Percentiles rank a stretch among this genome's conserved stretches.
Conservation (phyloP, 306 rosid genomes). For the Astragalus membranaceus region DNA sequence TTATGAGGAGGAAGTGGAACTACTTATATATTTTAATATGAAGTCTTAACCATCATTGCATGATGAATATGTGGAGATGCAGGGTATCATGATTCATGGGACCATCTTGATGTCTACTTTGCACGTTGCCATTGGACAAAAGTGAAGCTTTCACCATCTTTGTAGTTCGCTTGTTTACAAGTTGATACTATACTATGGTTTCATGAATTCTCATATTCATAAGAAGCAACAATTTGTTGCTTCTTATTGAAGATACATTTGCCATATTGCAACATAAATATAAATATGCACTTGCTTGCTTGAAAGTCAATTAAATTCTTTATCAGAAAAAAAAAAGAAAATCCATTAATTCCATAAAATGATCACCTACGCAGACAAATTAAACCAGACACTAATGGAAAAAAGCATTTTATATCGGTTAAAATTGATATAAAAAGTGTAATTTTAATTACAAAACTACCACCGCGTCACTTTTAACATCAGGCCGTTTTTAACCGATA, state of each 20-base stretch:
- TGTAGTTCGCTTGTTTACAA: neutral
- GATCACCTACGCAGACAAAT: no score
- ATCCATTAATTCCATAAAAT: no score
- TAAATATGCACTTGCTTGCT: neutral
- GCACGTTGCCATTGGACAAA: constrained; percentile 21
- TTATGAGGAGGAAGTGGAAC: constrained; percentile 27
- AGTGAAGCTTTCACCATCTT: neutral
- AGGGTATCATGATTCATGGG: constrained; percentile 12
- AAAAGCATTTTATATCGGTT: no score
- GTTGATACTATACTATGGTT: neutral
- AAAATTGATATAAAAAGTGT: no score
- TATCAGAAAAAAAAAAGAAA: no score
- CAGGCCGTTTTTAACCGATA: no score
- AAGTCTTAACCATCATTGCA: constrained; percentile 17
- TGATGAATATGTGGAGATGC: constrained; percentile 4
- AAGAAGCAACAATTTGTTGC: neutral
- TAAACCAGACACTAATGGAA: no score
- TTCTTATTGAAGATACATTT: neutral
- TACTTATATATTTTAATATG: constrained; percentile 20
- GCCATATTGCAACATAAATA: neutral
- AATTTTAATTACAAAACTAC: no score
- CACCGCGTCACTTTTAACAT: no score
- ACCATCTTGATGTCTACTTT: constrained; percentile 16
- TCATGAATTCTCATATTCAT: neutral
- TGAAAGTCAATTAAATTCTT: neutral